Percentiles rank a stretch among this genome's conserved stretches.
phyloP scores from a whole-genome alignment of 148 eudicot species.

The Vaccinium corymbosum region DNA sequence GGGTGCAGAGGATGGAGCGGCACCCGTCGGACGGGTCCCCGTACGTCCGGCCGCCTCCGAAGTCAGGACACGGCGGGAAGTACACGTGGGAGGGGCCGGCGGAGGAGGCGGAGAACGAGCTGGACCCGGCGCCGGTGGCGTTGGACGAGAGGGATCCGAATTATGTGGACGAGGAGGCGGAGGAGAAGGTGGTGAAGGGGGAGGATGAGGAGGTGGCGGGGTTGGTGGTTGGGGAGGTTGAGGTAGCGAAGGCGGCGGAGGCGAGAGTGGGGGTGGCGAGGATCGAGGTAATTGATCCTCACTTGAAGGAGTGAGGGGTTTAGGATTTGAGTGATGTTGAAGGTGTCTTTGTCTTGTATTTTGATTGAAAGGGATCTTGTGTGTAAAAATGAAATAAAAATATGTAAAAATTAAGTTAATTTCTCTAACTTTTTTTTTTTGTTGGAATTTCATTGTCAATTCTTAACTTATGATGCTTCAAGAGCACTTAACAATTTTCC shows the following conservation, averaged over 20 bases:
- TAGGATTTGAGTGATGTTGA: background rate
- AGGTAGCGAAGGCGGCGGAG: constrained; percentile 15
- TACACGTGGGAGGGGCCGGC: constrained; percentile 89
- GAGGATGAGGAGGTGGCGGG: constrained; percentile 14
- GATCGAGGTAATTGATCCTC: constrained; percentile 55
- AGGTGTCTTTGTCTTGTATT: background rate
- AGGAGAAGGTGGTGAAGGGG: constrained; percentile 27
- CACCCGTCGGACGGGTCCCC: constrained; percentile 54
- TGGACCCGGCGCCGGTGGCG: constrained; percentile 36
- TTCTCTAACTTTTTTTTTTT: background rate
- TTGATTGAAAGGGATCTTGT: background rate
- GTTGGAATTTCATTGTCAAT: too few relatives aligned
- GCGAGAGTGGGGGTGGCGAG: constrained; percentile 42
- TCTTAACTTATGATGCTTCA: too few relatives aligned
- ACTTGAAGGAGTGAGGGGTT: constrained; percentile 11
- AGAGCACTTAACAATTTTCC: too few relatives aligned
- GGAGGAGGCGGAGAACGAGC: constrained; percentile 34
- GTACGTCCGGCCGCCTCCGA: constrained; percentile 44
- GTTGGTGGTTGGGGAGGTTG: constrained; percentile 19
- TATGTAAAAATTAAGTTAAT: background rate
- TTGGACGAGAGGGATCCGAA: constrained; percentile 74
- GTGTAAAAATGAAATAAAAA: background rate
- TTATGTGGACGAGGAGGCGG: constrained; percentile 52
- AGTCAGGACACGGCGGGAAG: constrained; percentile 85
- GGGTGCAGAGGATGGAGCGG: constrained; percentile 57